Evolutionary conservation across 2,329 filamentous ascomycete species (phyloP).

Genomic region (Microcyclosporella mali): DNA sequence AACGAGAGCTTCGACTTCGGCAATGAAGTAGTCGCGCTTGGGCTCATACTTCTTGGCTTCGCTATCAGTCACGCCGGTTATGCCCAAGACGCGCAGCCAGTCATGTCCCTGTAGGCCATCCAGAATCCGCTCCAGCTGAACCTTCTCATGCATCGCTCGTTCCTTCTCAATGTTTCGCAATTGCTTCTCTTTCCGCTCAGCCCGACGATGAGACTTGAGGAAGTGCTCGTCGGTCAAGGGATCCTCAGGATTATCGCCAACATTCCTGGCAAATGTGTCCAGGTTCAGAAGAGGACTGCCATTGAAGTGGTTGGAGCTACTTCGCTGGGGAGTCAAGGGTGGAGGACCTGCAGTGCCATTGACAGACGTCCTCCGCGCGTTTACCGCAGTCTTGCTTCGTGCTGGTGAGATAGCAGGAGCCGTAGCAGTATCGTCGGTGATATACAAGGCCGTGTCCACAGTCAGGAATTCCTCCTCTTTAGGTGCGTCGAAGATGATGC

Average conservation of each 20-base stretch:
- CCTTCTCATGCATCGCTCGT: constrained; percentile 60
- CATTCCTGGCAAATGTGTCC: constrained; percentile 21
- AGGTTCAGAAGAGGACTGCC: constrained; percentile 18
- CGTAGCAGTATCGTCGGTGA: constrained; percentile 25
- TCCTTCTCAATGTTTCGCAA: constrained; percentile 63
- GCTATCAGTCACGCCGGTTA: constrained; percentile 75
- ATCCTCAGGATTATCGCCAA: constrained; percentile 40
- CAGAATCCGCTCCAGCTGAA: constrained; percentile 60
- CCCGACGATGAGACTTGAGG: constrained; percentile 53
- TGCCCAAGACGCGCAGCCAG: constrained; percentile 87
- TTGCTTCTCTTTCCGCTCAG: constrained; percentile 61
- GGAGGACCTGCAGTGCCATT: constrained; percentile 12
- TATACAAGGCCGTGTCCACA: constrained; percentile 22
- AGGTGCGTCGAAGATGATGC: constrained; percentile 79
- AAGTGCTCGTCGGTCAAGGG: constrained; percentile 53
- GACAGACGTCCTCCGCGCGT: constrained; percentile 8
- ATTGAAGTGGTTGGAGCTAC: constrained; percentile 13
- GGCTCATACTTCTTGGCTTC: constrained; percentile 83
- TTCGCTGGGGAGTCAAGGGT: constrained; percentile 13
- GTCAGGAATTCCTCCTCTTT: constrained; percentile 62
- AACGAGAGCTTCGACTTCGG: constrained; percentile 72
- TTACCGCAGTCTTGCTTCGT: constrained; percentile 7
- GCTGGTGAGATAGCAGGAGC: constrained; percentile 8
- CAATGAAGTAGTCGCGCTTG: constrained; percentile 77
- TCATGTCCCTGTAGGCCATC: constrained; percentile 84